A percentile compares a stretch with the other conserved stretches of the same genome.
These are phyloP conservation scores for Shiraia sp. DNA, from an alignment of 2,329 filamentous ascomycete genomes.

Conservation along the genomic window DNA sequence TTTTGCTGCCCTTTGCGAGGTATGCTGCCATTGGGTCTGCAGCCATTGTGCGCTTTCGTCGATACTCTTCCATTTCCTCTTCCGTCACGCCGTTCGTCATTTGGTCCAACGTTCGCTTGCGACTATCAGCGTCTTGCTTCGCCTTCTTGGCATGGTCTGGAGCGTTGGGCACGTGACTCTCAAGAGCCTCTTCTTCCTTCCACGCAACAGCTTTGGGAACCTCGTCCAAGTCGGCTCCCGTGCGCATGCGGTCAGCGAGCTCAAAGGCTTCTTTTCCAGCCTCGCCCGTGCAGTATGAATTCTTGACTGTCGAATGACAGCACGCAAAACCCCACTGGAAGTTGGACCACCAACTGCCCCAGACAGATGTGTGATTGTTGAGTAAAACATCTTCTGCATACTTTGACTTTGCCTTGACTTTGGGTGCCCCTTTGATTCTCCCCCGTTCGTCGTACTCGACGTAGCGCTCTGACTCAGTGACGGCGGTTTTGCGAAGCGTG, in stretches of 20 bases:
- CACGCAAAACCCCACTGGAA: conserved; percentile 97
- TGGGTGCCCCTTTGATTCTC: conserved; percentile 82
- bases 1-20: conserved; percentile 66
- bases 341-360: conserved; percentile 96
- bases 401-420: conserved; percentile 79
- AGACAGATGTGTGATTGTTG: conserved; percentile 91
- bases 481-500: conserved; percentile 66
- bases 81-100: conserved; percentile 78
- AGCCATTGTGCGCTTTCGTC: conserved; percentile 71
- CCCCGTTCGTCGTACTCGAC: conserved; percentile 94
- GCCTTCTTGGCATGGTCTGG: conserved; percentile 48
- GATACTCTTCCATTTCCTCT: conserved; percentile 84
- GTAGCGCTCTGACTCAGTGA: conserved; percentile 82
- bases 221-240: conserved; percentile 51
- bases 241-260: conserved; percentile 67
- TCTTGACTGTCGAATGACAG: conserved; percentile 91
- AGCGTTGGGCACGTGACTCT: conserved; percentile 51
- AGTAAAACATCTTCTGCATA: conserved; percentile 85
- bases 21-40: conserved; percentile 88
- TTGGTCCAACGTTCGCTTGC: conserved; percentile 77
- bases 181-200: conserved; percentile 46
- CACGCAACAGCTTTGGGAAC: conserved; percentile 48
- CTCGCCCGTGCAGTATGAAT: conserved; percentile 96
- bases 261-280: conserved; percentile 82
- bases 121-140: conserved; percentile 49